These are phyloP conservation scores for Neonothopanus nambi DNA, from an alignment of 1,284 basidiomycete genomes.

Conservation along the genomic window DNA sequence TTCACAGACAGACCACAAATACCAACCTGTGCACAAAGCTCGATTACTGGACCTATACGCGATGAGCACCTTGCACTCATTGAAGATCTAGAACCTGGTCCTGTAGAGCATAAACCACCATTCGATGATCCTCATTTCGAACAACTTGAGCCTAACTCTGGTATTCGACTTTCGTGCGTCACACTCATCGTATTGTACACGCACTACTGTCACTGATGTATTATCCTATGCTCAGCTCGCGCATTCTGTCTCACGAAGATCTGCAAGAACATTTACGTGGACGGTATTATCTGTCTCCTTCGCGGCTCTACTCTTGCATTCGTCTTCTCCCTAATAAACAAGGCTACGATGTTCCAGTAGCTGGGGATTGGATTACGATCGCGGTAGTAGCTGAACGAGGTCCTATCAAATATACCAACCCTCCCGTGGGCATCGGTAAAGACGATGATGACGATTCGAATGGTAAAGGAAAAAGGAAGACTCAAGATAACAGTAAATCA, in stretches of 20 bases:
- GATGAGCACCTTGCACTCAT: constrained; percentile 73
- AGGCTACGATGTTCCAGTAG: constrained; percentile 88
- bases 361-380: constrained; percentile 90
- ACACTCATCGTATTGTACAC: neutral
- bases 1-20: constrained; percentile 41
- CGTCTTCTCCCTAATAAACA: constrained; percentile 76
- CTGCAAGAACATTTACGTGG: constrained; percentile 83
- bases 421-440: constrained; percentile 56
- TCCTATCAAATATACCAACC: constrained; percentile 65
- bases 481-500: constrained; percentile 32
- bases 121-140: constrained; percentile 74
- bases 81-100: constrained; percentile 76
- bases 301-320: constrained; percentile 83
- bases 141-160: constrained; percentile 83
- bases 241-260: constrained; percentile 72
- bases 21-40: constrained; percentile 8
- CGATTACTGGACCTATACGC: constrained; percentile 35
- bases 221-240: constrained; percentile 55
- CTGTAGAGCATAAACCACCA: constrained; percentile 65
- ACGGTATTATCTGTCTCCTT: constrained; percentile 86
- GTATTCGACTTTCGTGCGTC: constrained; percentile 79
- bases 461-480: constrained; percentile 36
- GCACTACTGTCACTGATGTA: neutral
- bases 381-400: constrained; percentile 88
- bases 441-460: constrained; percentile 35